A percentile compares a stretch with the other conserved stretches of the same genome.
Evolutionary conservation across 345 rosid genomes (phyloP).

Genomic region (Conringia planisiliqua): DNA sequence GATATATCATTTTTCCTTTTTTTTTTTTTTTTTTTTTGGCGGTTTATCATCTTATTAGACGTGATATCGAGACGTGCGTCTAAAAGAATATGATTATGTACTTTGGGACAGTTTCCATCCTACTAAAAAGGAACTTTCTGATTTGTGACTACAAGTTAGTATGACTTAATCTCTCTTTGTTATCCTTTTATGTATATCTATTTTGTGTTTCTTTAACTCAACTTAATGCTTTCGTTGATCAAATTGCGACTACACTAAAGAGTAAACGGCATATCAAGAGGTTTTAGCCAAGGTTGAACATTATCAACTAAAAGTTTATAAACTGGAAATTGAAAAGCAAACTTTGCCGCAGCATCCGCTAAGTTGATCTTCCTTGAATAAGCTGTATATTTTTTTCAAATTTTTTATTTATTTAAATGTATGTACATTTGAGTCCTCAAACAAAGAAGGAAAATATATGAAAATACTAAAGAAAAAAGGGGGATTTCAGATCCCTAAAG

Average conservation of each 20-base stretch:
- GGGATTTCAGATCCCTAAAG: no score
- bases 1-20: not conserved
- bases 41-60: not conserved
- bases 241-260: not conserved
- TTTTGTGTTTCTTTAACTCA: no score
- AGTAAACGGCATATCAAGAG: not conserved
- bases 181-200: no score
- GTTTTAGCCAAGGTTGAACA: not conserved
- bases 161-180: not conserved
- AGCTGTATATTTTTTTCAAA: no score
- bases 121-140: not conserved
- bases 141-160: not conserved
- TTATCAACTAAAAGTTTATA: not conserved
- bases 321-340: not conserved
- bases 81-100: not conserved
- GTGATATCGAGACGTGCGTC: not conserved
- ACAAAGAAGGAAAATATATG: no score
- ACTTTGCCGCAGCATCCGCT: not conserved
- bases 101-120: not conserved
- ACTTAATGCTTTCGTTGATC: not conserved
- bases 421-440: no score
- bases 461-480: no score
- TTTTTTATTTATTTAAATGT: no score
- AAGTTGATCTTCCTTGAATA: not conserved
- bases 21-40: no score